Base-by-base conservation (phyloP, 495 filamentous ascomycete species). In the Cenococcum geophilum region DNA sequence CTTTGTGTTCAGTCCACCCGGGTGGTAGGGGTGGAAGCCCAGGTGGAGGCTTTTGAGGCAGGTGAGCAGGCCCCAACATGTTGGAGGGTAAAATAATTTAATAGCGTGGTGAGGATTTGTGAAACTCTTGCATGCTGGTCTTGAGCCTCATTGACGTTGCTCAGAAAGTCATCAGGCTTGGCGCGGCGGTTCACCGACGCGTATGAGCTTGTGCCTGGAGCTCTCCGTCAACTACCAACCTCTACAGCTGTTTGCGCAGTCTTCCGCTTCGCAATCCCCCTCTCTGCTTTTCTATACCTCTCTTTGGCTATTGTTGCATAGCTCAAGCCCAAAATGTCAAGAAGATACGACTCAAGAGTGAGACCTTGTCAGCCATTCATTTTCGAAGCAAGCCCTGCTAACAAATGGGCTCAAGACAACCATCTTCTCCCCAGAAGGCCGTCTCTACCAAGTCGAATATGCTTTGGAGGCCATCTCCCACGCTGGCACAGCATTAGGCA, bases 371-470 rank as follows among this genome's bases (percentile, higher is more conserved):
- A 63, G 63, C 43, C 52, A 27, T 51, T 22, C 34, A 8, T 14
- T 9, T 6, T 34, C 43, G 18, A 48, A 42, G 25, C 67, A 60
- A 66, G 59, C 27, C 21, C 9, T 71, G 73, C 76, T 83, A 72
- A 82, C 76, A 69, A 61, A 63, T 59, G 47, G 14, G 12, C 14
- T 45, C 16, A 71, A 97, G 92, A 98, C 93, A 67, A 98, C 93
- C 75, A 98, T 97, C 81, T 98, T 98, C 83, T 98, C 93, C 53
- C 93, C 93, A 62, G 93, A 98, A 77, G 93, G 93, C 56, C 91
- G 93, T 68, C 83, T 98, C 55, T 98, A 98, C 76, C 93, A 98
- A 77, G 93, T 98, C 67, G 93, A 98, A 83, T 98, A 98, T 83
- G 93, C 93, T 14, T 84, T 98, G 21, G 93, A 98, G 73, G 93